A percentile compares a stretch with the other conserved stretches of the same genome.
phyloP scores from a whole-genome alignment of 441 rosid genomes.

The Flueggea neowawraea region DNA sequence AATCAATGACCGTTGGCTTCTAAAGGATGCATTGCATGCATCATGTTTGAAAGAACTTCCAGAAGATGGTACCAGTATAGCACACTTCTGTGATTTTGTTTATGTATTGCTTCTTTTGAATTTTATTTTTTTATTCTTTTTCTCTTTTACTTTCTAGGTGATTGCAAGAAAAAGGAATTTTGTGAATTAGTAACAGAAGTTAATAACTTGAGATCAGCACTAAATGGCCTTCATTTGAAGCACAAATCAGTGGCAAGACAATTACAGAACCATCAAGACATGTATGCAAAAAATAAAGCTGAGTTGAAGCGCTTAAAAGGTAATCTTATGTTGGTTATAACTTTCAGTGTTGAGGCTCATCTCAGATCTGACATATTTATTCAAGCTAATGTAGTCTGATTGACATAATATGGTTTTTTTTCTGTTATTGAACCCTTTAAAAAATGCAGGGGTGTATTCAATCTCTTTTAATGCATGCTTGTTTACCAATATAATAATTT shows the following conservation, averaged over 20 bases:
- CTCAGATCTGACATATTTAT: neutral
- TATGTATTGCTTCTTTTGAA: conserved; percentile 1
- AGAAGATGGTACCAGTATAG: conserved; percentile 42
- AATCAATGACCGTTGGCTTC: conserved; percentile 50
- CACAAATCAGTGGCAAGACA: conserved; percentile 61
- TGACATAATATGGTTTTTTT: no score
- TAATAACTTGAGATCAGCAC: conserved; percentile 54
- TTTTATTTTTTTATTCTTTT: conserved; percentile 14
- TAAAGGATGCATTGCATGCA: conserved; percentile 60
- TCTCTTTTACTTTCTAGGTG: conserved; percentile 44
- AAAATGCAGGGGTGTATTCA: no score
- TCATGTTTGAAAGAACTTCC: conserved; percentile 45
- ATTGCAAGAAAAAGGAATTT: conserved; percentile 42
- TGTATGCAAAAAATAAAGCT: conserved; percentile 67
- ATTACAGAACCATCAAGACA: conserved; percentile 57
- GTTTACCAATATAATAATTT: no score
- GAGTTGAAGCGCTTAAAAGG: conserved; percentile 72
- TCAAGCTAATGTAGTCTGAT: no score
- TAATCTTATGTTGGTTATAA: conserved; percentile 20
- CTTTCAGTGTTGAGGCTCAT: neutral
- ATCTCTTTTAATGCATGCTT: no score
- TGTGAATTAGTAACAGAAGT: conserved; percentile 53
- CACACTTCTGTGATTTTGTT: neutral
- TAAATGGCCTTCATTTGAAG: conserved; percentile 69
- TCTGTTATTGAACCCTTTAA: no score